Base-by-base conservation (phyloP, 257 asterid species). In the Thymus mandschuricus region DNA sequence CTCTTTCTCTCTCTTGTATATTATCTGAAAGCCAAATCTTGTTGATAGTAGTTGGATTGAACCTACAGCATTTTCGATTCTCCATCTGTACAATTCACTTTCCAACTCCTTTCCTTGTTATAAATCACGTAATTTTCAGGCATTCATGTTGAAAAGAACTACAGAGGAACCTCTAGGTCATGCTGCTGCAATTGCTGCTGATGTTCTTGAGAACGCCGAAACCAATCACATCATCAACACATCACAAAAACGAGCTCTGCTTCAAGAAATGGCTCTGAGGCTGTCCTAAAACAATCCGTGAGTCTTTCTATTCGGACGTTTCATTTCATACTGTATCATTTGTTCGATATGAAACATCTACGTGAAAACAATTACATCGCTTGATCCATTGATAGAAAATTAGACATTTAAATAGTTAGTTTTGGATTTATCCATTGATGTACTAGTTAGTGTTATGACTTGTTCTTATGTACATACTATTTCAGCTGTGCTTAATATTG, bases 91-190 rank as follows among this genome's bases (percentile, higher is more conserved):
- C 45, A 29, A 40, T 63, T 45, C 15, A 33, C 2, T 49, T 68
- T 55, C 35, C 4, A 9, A 8, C 10, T 27, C 6, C 1, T 28
- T 55, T 55, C 10, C 38, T 54, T 35, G 4, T 11, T 66, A 8
- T n/a, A 60, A 46, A 29, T 21, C 15, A 41, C 12, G 1, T 51
- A 1, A 1, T 27, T 55, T n/a, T 12, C 81, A 93, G 98, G 97
- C 98, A 5, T 93, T 93, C 74, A 91, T 93, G 98, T 82, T 93
- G 75, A 93, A 85, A 86, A 89, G 97, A 85, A 96, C 97, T 49
- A 89, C 91, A 50, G 98, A 91, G 78, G 97, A 89, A 74, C 96
- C 98, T 65, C 96, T 93, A n/a, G 96, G 97, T 35, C 98, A 93
- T 66, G 98, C 98, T 33, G 89, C 99, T 72, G 91, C 98, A 73